These are phyloP conservation scores for Podospora anserina DNA, from an alignment of 495 filamentous ascomycete species.

Conservation along the genomic window DNA sequence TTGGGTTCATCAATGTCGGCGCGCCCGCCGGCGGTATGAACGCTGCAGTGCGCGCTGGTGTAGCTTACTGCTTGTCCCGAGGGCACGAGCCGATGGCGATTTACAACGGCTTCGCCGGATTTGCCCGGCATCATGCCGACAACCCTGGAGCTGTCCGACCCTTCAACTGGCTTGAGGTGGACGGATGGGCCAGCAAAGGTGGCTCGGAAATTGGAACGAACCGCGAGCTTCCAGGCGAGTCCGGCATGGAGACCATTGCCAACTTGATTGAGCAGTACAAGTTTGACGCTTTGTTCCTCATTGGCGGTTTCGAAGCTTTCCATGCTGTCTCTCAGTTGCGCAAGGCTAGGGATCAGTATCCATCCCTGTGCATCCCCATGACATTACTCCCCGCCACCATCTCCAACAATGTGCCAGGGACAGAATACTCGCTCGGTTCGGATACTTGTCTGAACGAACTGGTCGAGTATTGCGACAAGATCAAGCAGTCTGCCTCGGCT, in stretches of 20 bases:
- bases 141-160: constrained; percentile 78
- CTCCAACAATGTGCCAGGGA: constrained; percentile 96
- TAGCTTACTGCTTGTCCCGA: constrained; percentile 91
- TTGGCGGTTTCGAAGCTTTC: constrained; percentile 97
- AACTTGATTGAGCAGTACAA: constrained; percentile 79
- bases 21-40: constrained; percentile 99
- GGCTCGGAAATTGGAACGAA: constrained; percentile 98
- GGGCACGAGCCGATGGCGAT: constrained; percentile 90
- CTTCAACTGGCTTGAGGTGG: constrained; percentile 89
- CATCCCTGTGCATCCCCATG: constrained; percentile 90
- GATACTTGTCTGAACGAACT: constrained; percentile 98
- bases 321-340: constrained; percentile 85
- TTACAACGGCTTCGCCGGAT: constrained; percentile 95
- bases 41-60: constrained; percentile 88
- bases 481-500: constrained; percentile 93
- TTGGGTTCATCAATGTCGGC: constrained; percentile 95
- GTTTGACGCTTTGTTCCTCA: constrained; percentile 86
- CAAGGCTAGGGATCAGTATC: constrained; percentile 70
- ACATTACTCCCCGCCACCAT: constrained; percentile 92
- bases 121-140: constrained; percentile 85
- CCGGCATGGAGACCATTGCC: constrained; percentile 79
- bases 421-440: constrained; percentile 93
- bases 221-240: constrained; percentile 80
- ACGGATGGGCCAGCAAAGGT: constrained; percentile 91
- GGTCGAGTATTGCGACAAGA: constrained; percentile 92